Conservation (phyloP, 1,284 basidiomycete species). For the Cutaneotrichosporon mucoides region DNA sequence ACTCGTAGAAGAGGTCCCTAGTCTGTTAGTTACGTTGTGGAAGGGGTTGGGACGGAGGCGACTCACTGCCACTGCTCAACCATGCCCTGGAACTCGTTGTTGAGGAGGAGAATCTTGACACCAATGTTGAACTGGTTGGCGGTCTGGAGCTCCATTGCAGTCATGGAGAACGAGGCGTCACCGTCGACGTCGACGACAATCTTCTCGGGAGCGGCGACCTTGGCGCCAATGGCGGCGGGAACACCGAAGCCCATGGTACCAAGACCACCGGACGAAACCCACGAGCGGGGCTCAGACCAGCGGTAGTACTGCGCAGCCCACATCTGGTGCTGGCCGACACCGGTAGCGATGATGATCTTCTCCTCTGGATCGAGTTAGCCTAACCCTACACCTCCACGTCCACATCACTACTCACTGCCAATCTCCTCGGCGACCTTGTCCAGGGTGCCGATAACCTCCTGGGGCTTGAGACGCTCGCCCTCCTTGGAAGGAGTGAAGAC, state of each 20-base stretch:
- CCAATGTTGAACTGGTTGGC: conserved; percentile 88
- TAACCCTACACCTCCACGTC: too few species aligned
- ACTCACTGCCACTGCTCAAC: conserved; percentile 95
- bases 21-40: background rate
- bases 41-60: conserved; percentile 69
- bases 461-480: conserved; percentile 81
- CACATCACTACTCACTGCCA: conserved; percentile 39
- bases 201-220: conserved; percentile 91
- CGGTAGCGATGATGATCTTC: conserved; percentile 82
- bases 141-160: conserved; percentile 96
- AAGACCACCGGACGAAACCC: conserved; percentile 95
- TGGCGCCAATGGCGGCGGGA: conserved; percentile 89
- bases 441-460: conserved; percentile 92
- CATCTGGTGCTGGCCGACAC: conserved; percentile 99
- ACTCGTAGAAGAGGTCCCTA: conserved; percentile 68
- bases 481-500: conserved; percentile 67
- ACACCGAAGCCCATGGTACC: conserved; percentile 98
- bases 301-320: conserved; percentile 95
- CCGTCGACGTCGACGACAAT: conserved; percentile 95
- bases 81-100: conserved; percentile 98
- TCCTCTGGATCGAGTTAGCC: conserved; percentile 57
- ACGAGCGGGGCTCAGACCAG: conserved; percentile 80
- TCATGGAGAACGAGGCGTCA: conserved; percentile 98
- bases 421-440: conserved; percentile 66
- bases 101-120: conserved; percentile 61